phyloP scores from a whole-genome alignment of 139 green algal genomes.

The Tetradesmus lagerheimii region DNA sequence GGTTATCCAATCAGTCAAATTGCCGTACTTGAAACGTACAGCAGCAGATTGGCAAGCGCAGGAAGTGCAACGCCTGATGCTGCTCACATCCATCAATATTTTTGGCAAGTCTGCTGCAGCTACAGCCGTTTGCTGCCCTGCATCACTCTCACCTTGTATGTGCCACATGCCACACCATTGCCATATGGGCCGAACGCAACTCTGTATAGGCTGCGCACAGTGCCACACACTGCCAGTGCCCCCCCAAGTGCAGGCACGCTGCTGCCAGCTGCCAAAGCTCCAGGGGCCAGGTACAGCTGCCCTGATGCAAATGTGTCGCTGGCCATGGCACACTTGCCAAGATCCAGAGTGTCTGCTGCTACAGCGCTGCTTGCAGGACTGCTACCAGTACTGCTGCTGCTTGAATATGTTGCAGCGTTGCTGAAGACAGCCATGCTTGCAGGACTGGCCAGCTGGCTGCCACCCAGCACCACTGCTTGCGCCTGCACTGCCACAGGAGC shows the following conservation, averaged over 20 bases:
- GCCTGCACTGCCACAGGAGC: not conserved
- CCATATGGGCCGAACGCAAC: conserved; percentile 38
- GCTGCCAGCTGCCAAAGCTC: not conserved
- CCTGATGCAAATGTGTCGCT: conserved; percentile 35
- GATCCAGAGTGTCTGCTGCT: not conserved
- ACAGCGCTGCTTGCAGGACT: not conserved
- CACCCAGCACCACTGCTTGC: not conserved
- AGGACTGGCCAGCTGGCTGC: not conserved
- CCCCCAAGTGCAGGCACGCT: not conserved
- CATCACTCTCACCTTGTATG: conserved; percentile 27
- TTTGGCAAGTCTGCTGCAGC: not conserved
- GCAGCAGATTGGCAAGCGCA: too few species aligned
- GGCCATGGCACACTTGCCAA: conserved; percentile 25
- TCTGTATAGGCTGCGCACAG: not conserved
- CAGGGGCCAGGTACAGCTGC: not conserved
- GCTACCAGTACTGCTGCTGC: not conserved
- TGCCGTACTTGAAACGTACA: too few species aligned
- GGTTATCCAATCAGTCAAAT: too few species aligned
- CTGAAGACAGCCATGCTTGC: not conserved
- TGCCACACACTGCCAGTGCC: conserved; percentile 6
- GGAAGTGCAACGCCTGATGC: not conserved
- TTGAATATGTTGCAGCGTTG: conserved; percentile 1
- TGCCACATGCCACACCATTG: not conserved
- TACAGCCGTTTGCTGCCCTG: not conserved
- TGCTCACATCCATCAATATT: not conserved